phyloP scores from a whole-genome alignment of 441 rosid species.

The Erysimum pusillum region DNA sequence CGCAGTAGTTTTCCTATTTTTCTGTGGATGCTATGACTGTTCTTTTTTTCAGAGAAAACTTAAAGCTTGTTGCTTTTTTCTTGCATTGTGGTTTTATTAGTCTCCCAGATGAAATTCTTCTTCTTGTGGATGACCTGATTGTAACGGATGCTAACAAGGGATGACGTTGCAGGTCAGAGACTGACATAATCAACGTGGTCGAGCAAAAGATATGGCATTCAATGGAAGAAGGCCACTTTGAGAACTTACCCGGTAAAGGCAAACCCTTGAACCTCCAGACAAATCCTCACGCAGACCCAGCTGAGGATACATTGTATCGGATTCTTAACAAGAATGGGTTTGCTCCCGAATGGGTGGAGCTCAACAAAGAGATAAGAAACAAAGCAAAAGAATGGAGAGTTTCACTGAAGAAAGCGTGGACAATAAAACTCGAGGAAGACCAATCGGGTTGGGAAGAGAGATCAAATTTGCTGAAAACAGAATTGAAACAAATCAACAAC shows the following conservation, averaged over 20 bases:
- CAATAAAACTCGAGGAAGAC: conserved; percentile 54
- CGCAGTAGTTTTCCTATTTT: not conserved
- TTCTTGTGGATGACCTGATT: not conserved
- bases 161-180: conserved; percentile 71
- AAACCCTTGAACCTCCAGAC: conserved; percentile 74
- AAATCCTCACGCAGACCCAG: conserved; percentile 88
- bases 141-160: conserved; percentile 20
- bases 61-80: not conserved
- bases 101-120: not conserved
- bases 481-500: conserved; percentile 68
- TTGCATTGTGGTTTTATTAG: conserved; percentile 9
- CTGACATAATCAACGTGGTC: conserved; percentile 80
- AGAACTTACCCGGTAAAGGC: conserved; percentile 92
- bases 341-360: conserved; percentile 95
- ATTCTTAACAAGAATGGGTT: conserved; percentile 81
- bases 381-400: conserved; percentile 67
- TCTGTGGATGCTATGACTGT: conserved; percentile 1
- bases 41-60: conserved; percentile 10
- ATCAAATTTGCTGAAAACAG: conserved; percentile 56
- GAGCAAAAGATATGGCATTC: conserved; percentile 97
- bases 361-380: conserved; percentile 77
- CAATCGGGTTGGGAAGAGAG: conserved; percentile 59
- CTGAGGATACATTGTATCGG: conserved; percentile 81
- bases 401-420: conserved; percentile 74
- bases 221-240: conserved; percentile 93